Evolutionary conservation across 148 eudicot species (phyloP), one percentile per base, ranked within the genome.

Genomic region (Arctostaphylos glauca): DNA sequence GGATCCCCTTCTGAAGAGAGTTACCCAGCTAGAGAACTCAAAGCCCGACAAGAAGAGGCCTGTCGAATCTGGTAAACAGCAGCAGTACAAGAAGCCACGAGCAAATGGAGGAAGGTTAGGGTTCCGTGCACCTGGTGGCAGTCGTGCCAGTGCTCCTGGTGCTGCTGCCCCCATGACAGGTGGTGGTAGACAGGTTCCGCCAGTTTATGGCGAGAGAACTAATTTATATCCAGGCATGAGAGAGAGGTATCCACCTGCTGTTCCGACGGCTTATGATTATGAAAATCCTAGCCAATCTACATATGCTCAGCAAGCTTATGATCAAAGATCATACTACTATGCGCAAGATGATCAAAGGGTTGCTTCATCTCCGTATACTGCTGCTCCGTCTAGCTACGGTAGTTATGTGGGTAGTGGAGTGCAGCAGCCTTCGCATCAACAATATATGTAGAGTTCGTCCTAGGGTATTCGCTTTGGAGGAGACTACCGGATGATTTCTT

Each of bases 1-100:
- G 14, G 89, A 88, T 55, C 90, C 92, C 4, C 95, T 92, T 71
- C 84, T 83, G 80, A 90, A 74, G 83, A 87, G 92, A 82, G 87
- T 90, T 16, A 66, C 82, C 49, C 94, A 91, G 86, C 83, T 92
- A 76, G 93, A 91, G 82, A 91, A 88, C 78, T 55, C 58, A 9
- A 91, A 80, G 83, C 79, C 83, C 12, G 89, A 86, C 25, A 86
- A 73, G 73, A 92, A 86, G 74, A 91, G 91, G 85, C 56, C 73
- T 15, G 74, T 74, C 3, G 90, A 89, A 25, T 76, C 86, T 21
- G 82, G 80, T 58, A 81, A 84, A 41, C 81, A 77, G 6, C 87
- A 80, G n/a, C 88, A 83, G 41, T 84, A 54, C 16, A 89, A 91
- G 64, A 91, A 56, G 85, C 85, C 86, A 5, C 83, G 88, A 25